A percentile compares a stretch with the other conserved stretches of the same genome.
These are phyloP conservation scores for Pterocarpus santalinus DNA, from an alignment of 306 rosid genomes.

Conservation along the genomic window DNA sequence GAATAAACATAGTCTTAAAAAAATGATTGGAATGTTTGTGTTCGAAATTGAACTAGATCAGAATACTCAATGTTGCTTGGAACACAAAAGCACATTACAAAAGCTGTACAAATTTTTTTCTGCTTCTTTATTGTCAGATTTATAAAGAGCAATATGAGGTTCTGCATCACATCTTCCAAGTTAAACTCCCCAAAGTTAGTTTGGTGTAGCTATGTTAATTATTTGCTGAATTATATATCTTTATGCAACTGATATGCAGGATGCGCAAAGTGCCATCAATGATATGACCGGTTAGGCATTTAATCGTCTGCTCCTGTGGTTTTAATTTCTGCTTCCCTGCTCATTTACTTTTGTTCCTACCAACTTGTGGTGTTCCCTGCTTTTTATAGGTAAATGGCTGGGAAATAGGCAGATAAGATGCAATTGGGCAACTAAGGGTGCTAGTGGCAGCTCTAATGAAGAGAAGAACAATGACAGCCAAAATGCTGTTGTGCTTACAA, in stretches of 20 bases:
- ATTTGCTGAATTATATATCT: conserved; percentile 20
- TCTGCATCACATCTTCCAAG: conserved; percentile 22
- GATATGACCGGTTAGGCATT: conserved; percentile 70
- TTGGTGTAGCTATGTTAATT: conserved; percentile 25
- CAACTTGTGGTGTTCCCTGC: conserved; percentile 41
- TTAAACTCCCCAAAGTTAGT: conserved; percentile 25
- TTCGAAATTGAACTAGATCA: conserved; percentile 18
- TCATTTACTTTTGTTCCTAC: conserved; percentile 28
- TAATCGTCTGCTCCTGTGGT: conserved; percentile 19
- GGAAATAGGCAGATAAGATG: conserved; percentile 75
- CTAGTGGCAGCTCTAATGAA: conserved; percentile 59
- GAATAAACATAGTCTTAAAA: conserved; percentile 31
- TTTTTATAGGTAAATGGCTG: conserved; percentile 66
- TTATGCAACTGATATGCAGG: conserved; percentile 60
- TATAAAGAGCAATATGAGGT: background rate
- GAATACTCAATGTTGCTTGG: conserved; percentile 13
- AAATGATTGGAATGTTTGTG: conserved; percentile 10
- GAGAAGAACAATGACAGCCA: conserved; percentile 64
- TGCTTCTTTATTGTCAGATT: background rate
- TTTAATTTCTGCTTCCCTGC: conserved; percentile 7
- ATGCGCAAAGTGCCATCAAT: conserved; percentile 70
- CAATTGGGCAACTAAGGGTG: conserved; percentile 76
- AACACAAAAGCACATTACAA: background rate
- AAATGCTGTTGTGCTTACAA: conserved; percentile 69
- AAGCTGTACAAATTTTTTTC: background rate